These are phyloP conservation scores for Aspergillus sp. DNA, from an alignment of 2,329 filamentous ascomycete species.

Conservation along the genomic window DNA sequence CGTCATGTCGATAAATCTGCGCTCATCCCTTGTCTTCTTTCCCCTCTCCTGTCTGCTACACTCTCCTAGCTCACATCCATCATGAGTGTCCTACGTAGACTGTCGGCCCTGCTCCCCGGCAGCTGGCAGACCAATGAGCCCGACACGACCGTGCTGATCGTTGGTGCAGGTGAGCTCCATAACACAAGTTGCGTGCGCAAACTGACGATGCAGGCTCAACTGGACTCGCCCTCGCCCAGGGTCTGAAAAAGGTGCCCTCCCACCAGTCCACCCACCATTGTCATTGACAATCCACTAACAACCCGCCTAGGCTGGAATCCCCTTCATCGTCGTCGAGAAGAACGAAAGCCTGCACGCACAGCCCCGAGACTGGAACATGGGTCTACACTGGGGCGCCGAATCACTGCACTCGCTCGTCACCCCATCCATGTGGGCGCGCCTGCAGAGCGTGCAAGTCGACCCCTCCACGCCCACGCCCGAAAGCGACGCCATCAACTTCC, in stretches of 20 bases:
- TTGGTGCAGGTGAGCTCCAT: constrained; percentile 18
- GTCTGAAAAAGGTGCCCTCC: constrained; percentile 36
- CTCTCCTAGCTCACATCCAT: neutral
- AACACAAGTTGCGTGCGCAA: neutral
- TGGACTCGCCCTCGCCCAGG: constrained; percentile 43
- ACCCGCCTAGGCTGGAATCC: constrained; percentile 21
- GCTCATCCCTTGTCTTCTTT: neutral
- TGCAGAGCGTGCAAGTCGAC: constrained; percentile 30
- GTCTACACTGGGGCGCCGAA: constrained; percentile 31
- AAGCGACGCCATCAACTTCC: constrained; percentile 22
- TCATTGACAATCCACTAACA: neutral
- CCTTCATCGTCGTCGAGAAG: constrained; percentile 28
- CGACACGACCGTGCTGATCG: constrained; percentile 16
- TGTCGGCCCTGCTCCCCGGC: neutral
- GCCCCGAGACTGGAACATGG: constrained; percentile 35
- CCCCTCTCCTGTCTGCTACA: neutral
- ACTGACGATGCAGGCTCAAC: constrained; percentile 37
- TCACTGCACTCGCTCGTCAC: constrained; percentile 23
- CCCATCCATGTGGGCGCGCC: constrained; percentile 23
- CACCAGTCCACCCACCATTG: neutral
- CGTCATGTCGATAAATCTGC: neutral
- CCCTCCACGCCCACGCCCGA: constrained; percentile 24
- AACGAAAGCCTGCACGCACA: constrained; percentile 17
- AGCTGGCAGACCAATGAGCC: neutral
- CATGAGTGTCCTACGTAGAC: neutral